These are phyloP conservation scores for Nidularia pulvinata DNA, from an alignment of 768 basidiomycete genomes.

Conservation along the genomic window DNA sequence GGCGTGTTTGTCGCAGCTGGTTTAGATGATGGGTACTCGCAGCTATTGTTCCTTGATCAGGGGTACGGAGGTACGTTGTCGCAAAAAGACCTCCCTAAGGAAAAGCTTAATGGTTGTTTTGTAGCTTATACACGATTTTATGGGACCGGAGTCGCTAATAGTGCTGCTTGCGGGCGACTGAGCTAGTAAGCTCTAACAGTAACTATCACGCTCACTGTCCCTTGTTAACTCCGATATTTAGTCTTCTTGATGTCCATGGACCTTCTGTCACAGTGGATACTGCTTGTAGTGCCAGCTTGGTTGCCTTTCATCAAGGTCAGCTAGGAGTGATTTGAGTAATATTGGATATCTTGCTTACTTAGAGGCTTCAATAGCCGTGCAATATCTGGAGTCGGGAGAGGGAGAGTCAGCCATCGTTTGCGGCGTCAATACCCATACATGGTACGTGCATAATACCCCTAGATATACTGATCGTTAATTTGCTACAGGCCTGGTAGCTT, in stretches of 20 bases:
- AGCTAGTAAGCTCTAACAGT: conserved; percentile 25
- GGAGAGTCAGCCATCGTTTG: conserved; percentile 32
- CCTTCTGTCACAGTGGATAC: conserved; percentile 31
- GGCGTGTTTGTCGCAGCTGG: conserved; percentile 28
- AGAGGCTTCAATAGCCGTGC: conserved; percentile 16
- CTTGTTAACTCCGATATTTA: conserved; percentile 3
- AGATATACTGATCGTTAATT: background rate
- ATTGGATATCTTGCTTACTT: background rate
- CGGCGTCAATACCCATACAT: conserved; percentile 27
- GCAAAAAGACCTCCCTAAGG: background rate
- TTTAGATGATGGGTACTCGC: conserved; percentile 26
- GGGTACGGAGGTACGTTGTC: conserved; percentile 23
- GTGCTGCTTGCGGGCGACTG: conserved; percentile 28
- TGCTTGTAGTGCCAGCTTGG: conserved; percentile 29
- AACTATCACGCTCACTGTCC: background rate
- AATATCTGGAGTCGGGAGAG: conserved; percentile 24
- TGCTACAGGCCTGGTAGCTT: conserved; percentile 24
- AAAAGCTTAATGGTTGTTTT: background rate
- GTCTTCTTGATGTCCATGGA: conserved; percentile 29
- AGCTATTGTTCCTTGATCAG: conserved; percentile 23
- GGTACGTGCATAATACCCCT: conserved; percentile 10
- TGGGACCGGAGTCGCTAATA: conserved; percentile 27
- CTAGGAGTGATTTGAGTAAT: background rate
- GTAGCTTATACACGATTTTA: conserved; percentile 29
- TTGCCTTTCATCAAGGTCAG: conserved; percentile 28